phyloP scores from a whole-genome alignment of 208 protist species.

The Trypanosoma scelopori region DNA sequence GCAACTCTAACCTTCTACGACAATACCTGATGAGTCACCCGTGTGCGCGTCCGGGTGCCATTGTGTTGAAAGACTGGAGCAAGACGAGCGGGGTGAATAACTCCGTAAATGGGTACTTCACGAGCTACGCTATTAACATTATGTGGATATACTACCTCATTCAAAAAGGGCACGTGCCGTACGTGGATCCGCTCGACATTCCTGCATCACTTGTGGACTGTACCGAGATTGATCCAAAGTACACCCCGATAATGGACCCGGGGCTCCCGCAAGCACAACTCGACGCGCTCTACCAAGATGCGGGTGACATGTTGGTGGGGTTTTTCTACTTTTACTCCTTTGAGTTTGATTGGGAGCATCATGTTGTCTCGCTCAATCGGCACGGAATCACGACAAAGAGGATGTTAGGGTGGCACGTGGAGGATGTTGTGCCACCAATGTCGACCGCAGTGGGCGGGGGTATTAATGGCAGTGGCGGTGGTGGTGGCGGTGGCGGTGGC shows the following conservation, averaged over 20 bases:
- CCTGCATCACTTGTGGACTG: slow-evolving; percentile 49
- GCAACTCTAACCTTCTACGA: slow-evolving; percentile 83
- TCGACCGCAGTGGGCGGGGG: slow-evolving; percentile 2
- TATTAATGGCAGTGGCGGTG: slow-evolving; percentile 15
- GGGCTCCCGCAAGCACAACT: slow-evolving; percentile 28
- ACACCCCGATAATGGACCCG: slow-evolving; percentile 61
- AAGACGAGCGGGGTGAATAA: slow-evolving; percentile 91
- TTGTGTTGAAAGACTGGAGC: slow-evolving; percentile 91
- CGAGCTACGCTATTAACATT: slow-evolving; percentile 90
- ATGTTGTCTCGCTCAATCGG: slow-evolving; percentile 88
- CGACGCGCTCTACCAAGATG: slow-evolving; percentile 39
- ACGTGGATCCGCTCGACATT: slow-evolving; percentile 76
- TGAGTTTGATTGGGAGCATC: slow-evolving; percentile 85
- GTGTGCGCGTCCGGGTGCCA: slow-evolving; percentile 75
- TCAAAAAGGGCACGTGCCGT: slow-evolving; percentile 63
- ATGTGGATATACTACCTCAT: slow-evolving; percentile 93
- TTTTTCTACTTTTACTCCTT: slow-evolving; percentile 91
- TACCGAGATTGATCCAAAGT: slow-evolving; percentile 43
- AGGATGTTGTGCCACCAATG: slow-evolving; percentile 42
- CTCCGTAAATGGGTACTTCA: slow-evolving; percentile 87
- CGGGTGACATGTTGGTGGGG: slow-evolving; percentile 79
- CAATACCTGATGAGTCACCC: slow-evolving; percentile 81
- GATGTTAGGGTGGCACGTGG: slow-evolving; percentile 70
- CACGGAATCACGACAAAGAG: slow-evolving; percentile 77
- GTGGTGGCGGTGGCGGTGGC: neutral